These are phyloP conservation scores for Aspergillus neotritici DNA, from an alignment of 2,329 filamentous ascomycete genomes.

Conservation along the genomic window DNA sequence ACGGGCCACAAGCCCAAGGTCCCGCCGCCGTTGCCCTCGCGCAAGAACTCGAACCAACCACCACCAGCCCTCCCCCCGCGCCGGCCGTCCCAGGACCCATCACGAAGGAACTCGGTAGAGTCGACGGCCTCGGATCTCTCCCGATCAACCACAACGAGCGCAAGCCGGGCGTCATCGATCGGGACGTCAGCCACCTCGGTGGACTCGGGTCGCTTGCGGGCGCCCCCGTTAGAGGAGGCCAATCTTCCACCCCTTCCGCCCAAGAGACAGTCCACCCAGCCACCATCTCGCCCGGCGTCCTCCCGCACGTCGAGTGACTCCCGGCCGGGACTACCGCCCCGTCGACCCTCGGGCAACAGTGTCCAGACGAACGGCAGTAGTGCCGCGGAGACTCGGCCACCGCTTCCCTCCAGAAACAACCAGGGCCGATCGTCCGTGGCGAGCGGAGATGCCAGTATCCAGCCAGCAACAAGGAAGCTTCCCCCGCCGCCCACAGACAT, in stretches of 20 bases:
- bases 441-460: constrained; percentile 10
- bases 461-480: constrained; percentile 25
- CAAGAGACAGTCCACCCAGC: constrained; percentile 33
- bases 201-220: constrained; percentile 36
- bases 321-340: constrained; percentile 17
- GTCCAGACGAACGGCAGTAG: constrained; percentile 7
- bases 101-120: constrained; percentile 42
- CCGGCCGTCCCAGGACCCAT: constrained; percentile 29
- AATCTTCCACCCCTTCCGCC: constrained; percentile 52
- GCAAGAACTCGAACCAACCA: constrained; percentile 35
- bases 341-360: constrained; percentile 15
- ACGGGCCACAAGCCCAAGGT: constrained; percentile 23
- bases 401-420: constrained; percentile 19
- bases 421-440: constrained; percentile 13
- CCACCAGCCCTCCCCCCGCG: constrained; percentile 47
- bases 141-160: constrained; percentile 41
- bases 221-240: constrained; percentile 53
- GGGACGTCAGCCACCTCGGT: constrained; percentile 29
- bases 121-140: constrained; percentile 51
- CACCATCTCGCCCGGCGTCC: constrained; percentile 20
- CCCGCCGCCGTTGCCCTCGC: constrained; percentile 44
- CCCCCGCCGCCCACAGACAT: constrained; percentile 31
- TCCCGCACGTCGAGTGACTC: constrained; percentile 5
- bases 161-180: constrained; percentile 27
- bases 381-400: constrained; percentile 11